These are phyloP conservation scores for Posidonia oceanica DNA, from an alignment of 116 monocot species.

Conservation along the genomic window DNA sequence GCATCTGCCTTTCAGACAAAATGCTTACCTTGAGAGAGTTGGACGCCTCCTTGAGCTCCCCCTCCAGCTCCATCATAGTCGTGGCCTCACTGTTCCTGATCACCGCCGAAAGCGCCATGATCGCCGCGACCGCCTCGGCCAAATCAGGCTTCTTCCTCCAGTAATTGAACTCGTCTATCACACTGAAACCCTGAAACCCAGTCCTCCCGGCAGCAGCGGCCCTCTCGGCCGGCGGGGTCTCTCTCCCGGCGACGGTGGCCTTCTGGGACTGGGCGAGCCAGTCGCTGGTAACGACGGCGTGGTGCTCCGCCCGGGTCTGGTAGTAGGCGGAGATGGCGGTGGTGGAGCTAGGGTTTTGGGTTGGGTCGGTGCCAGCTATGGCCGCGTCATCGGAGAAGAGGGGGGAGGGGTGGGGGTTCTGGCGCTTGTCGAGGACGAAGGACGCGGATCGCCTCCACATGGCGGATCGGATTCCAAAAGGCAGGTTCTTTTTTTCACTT, in stretches of 20 bases:
- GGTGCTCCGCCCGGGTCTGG: conserved; percentile 88
- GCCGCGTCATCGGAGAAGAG: background rate
- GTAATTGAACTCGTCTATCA: conserved; percentile 94
- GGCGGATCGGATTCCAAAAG: too few species aligned
- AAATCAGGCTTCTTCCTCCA: conserved; percentile 94
- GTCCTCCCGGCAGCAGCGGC: conserved; percentile 2
- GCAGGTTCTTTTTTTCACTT: background rate
- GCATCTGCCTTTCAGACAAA: too few species aligned
- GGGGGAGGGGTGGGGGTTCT: background rate
- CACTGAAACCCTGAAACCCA: conserved; percentile 27
- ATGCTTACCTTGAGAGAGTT: conserved; percentile 62
- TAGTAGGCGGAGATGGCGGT: conserved; percentile 77
- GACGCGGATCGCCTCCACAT: conserved; percentile 89
- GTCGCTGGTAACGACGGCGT: conserved; percentile 71
- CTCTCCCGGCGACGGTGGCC: conserved; percentile 21
- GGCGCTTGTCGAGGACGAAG: conserved; percentile 55
- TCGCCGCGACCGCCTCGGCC: conserved; percentile 95
- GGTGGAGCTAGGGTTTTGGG: conserved; percentile 30
- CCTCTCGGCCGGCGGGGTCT: conserved; percentile 5
- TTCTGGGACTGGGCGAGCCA: conserved; percentile 84
- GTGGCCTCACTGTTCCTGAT: conserved; percentile 68
- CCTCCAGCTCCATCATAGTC: conserved; percentile 98
- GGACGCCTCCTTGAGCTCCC: conserved; percentile 87
- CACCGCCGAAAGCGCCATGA: conserved; percentile 89
- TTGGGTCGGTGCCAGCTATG: background rate